Evolutionary conservation across 2,329 filamentous ascomycete species (phyloP), one percentile per base, ranked within the genome.

Genomic region (Pseudopithomyces maydicus): DNA sequence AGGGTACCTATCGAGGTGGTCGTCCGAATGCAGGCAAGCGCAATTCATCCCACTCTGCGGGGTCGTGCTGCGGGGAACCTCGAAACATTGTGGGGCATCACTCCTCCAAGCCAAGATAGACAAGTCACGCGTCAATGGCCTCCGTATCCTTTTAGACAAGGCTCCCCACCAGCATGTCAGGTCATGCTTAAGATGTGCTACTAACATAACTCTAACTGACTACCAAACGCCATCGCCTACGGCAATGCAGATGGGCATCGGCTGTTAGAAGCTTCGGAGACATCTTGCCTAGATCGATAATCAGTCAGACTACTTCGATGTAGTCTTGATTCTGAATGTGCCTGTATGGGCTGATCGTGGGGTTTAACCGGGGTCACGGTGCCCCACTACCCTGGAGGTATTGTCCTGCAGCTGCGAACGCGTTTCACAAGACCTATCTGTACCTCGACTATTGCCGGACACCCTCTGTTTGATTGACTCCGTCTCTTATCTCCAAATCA

Each of bases 11-110:
- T n/a, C n/a, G n/a, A n/a, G n/a, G n/a, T n/a, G n/a, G n/a, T 39
- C 19, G 19, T 22, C 17, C 44, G 44, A 22, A 52, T 49, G 44
- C 5, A 39, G 60, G 46, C 29, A 50, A 61, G 52, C 53, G 54
- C 17, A 52, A 43, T 19, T 45, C 32, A 19, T 22, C 19, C n/a
- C 19, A 44, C 35, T 12, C 42, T 64, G 68, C 65, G 68, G 68
- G 66, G 68, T 65, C 39, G 20, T 38, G 44, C 43, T 55, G 66
- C 62, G 65, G 65, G 63, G 64, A 58, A 59, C 20, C 15, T 50
- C 15, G 19, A 44, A 41, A 23, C 36, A 8, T 64, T 70, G 68
- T 69, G 68, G 68, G 67, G 65, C 65, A 57, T 36, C n/a, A 19
- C 8, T 33, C 23, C 48, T 50, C 48, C 45, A 35, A 49, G 41